These are phyloP conservation scores for Teratosphaeriaceae sp. DNA, from an alignment of 2,329 filamentous ascomycete species.

Conservation along the genomic window DNA sequence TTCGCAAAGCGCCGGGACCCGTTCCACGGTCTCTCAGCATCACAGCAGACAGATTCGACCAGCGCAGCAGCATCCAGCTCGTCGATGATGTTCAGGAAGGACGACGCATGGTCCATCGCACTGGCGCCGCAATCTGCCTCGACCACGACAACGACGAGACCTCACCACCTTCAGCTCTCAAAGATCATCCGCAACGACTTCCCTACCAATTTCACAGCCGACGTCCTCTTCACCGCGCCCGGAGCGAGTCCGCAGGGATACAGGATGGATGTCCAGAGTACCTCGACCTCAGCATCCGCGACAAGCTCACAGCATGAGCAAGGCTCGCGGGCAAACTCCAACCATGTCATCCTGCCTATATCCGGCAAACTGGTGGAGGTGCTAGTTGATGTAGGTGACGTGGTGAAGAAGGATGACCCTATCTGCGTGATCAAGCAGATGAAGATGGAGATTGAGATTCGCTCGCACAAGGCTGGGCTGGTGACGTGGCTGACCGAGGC, in stretches of 20 bases:
- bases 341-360: conserved; percentile 51
- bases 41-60: conserved; percentile 20
- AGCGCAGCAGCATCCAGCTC: conserved; percentile 29
- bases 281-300: conserved; percentile 37
- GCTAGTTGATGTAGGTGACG: conserved; percentile 47
- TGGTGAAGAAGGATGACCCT: conserved; percentile 44
- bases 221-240: conserved; percentile 43
- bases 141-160: conserved; percentile 19
- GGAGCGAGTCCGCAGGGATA: conserved; percentile 32
- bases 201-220: conserved; percentile 48
- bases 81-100: conserved; percentile 48
- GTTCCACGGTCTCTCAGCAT: conserved; percentile 18
- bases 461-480: conserved; percentile 42
- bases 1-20: conserved; percentile 13
- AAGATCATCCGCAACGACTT: conserved; percentile 55
- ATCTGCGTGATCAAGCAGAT: conserved; percentile 58
- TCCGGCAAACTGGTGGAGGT: conserved; percentile 55
- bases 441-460: conserved; percentile 64
- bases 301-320: conserved; percentile 36
- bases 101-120: conserved; percentile 52
- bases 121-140: conserved; percentile 32
- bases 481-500: conserved; percentile 48
- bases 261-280: conserved; percentile 36
- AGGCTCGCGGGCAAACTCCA: conserved; percentile 43
- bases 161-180: conserved; percentile 49